These are phyloP conservation scores for Sequoia sempervirens DNA, from an alignment of 75 land plant species.

Conservation along the genomic window DNA sequence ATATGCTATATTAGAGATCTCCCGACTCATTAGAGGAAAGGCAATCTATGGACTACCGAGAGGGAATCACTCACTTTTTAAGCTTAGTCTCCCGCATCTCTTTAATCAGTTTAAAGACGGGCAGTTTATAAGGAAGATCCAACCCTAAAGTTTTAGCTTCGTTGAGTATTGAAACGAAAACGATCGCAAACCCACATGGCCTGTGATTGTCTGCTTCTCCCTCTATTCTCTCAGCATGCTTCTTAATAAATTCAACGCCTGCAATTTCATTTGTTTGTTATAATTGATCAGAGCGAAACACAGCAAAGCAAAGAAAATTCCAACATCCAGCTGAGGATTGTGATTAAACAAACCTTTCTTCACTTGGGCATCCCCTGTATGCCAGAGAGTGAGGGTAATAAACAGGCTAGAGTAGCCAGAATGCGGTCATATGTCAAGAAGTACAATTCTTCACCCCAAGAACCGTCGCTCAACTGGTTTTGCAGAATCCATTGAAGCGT, in stretches of 20 bases:
- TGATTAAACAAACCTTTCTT: background rate
- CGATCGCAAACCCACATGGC: conserved; percentile 7
- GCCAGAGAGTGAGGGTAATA: too few species aligned
- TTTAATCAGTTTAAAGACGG: background rate
- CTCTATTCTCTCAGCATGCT: background rate
- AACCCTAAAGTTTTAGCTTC: conserved; percentile 1
- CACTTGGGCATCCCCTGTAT: too few species aligned
- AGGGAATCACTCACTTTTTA: background rate
- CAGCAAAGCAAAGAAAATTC: conserved; percentile 5
- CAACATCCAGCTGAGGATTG: background rate
- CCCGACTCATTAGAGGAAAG: background rate
- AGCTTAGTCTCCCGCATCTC: conserved; percentile 6
- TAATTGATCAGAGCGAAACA: background rate
- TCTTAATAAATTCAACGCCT: conserved; percentile 7
- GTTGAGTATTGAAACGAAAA: background rate
- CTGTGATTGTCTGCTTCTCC: background rate
- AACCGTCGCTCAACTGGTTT: background rate
- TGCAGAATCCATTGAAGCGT: background rate
- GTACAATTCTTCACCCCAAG: conserved; percentile 8
- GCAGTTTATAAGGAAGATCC: conserved; percentile 8
- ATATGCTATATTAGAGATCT: background rate
- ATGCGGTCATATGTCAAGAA: conserved; percentile 38
- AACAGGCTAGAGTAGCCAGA: conserved; percentile 35
- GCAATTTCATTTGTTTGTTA: background rate
- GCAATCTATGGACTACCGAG: background rate